Conservation (phyloP, 2,329 filamentous ascomycete genomes). For the Aspergillus aculeatinus region DNA sequence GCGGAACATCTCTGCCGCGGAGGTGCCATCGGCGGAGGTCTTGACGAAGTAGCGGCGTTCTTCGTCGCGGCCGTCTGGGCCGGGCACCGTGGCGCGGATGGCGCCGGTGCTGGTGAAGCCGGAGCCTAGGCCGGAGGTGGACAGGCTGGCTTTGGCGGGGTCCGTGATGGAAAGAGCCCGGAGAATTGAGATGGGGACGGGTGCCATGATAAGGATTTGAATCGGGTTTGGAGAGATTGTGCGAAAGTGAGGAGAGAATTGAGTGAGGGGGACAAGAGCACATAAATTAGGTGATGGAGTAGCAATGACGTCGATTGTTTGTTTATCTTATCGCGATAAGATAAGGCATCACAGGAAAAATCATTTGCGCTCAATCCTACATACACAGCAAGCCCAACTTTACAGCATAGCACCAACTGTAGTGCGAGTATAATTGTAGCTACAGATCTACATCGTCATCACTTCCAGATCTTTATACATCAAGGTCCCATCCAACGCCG, state of each 20-base stretch:
- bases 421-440: background rate
- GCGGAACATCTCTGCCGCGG: conserved; percentile 45
- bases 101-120: conserved; percentile 47
- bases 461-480: conserved; percentile 4
- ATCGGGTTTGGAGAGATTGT: no score
- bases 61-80: conserved; percentile 22
- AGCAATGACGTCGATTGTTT: conserved; percentile 8
- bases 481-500: background rate
- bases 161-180: conserved; percentile 39
- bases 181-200: conserved; percentile 36
- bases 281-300: background rate
- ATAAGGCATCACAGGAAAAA: background rate
- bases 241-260: background rate
- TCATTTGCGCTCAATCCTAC: no score
- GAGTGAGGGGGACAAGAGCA: background rate
- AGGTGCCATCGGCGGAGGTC: conserved; percentile 32
- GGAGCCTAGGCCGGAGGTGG: conserved; percentile 40
- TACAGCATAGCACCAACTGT: background rate
- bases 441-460: background rate
- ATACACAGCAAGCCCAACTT: background rate
- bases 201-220: conserved; percentile 24
- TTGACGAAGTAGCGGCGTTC: conserved; percentile 43
- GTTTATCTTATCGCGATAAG: conserved; percentile 16
- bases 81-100: conserved; percentile 35
- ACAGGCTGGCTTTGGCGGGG: conserved; percentile 35